These are phyloP conservation scores for Syncephalastrum sp. DNA, from an alignment of 371 early-diverging fungal species.

Conservation along the genomic window DNA sequence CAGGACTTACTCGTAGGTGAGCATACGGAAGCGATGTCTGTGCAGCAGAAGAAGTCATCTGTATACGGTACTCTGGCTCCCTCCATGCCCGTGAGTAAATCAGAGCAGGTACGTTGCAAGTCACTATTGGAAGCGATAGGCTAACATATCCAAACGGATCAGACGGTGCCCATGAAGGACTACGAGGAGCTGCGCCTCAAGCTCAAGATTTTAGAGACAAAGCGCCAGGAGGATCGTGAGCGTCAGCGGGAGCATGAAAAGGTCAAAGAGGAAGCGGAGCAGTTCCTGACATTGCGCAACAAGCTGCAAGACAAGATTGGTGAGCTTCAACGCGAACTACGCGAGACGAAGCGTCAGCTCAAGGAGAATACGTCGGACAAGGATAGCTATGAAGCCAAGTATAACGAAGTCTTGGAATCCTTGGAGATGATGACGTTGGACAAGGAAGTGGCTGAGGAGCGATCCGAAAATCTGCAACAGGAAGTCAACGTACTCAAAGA, in stretches of 20 bases:
- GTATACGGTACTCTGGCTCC: conserved; percentile 35
- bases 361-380: conserved; percentile 61
- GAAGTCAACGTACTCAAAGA: conserved; percentile 80
- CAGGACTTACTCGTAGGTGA: neutral
- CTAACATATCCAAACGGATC: neutral
- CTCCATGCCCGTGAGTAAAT: conserved; percentile 39
- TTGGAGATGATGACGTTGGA: conserved; percentile 88
- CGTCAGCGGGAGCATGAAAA: conserved; percentile 71
- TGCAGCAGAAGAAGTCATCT: conserved; percentile 16
- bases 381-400: conserved; percentile 64
- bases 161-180: conserved; percentile 63
- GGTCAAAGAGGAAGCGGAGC: conserved; percentile 73
- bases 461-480: conserved; percentile 73
- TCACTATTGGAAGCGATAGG: too few species aligned
- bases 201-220: conserved; percentile 74
- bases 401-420: conserved; percentile 70
- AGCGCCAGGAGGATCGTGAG: conserved; percentile 83
- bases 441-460: conserved; percentile 91
- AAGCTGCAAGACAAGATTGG: conserved; percentile 70
- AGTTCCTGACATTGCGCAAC: conserved; percentile 62
- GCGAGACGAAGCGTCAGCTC: conserved; percentile 58
- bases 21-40: neutral
- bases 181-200: conserved; percentile 82
- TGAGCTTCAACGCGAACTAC: conserved; percentile 73
- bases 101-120: conserved; percentile 26